Evolutionary conservation across 148 eudicot genomes (phyloP), one percentile per base, ranked within the genome.

Genomic region (Beta vulgaris): DNA sequence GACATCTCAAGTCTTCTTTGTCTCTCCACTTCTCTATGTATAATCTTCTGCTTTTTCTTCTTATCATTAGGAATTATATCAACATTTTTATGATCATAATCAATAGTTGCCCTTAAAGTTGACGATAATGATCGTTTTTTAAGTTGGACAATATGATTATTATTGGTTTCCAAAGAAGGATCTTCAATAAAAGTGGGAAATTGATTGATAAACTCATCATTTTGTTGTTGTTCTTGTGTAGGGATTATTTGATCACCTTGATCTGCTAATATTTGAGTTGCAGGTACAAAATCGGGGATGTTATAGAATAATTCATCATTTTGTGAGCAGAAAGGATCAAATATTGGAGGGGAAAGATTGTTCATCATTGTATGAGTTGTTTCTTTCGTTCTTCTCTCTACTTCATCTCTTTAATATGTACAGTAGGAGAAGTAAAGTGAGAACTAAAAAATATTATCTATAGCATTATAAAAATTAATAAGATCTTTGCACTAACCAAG

Each of bases 1-100:
- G 84, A 60, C 90, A 87, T 87, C 36, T 84, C 86, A 29, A 55
- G 80, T 63, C 89, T 81, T 48, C 89, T 46, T 65, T 80, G 77
- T 43, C 86, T 62, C 60, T 87, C 89, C 29, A 82, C 48, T 43
- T 84, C 86, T 57, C 84, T 76, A 46, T 78, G 89, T 23, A 68
- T 39, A 6, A 75, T 71, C 75, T 39, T 77, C 64, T 76, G 48
- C 37, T 12, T 78, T 60, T 77, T 76, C 81, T 76, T 78, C 29
- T 57, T 32, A 55, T 72, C 74, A 11, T 54, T 35, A 58, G 35
- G 43, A 14, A 16, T 68, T 25, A 28, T 66, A 0, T 32, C 46
- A n/a, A n/a, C n/a, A n/a, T 42, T 26, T 25, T 13, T 6, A n/a
- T 48, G 19, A 23, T 63, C 43, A 74, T 44, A n/a, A 32, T 32